phyloP scores from a whole-genome alignment of 768 basidiomycete genomes.

The Chalciporus chontae region DNA sequence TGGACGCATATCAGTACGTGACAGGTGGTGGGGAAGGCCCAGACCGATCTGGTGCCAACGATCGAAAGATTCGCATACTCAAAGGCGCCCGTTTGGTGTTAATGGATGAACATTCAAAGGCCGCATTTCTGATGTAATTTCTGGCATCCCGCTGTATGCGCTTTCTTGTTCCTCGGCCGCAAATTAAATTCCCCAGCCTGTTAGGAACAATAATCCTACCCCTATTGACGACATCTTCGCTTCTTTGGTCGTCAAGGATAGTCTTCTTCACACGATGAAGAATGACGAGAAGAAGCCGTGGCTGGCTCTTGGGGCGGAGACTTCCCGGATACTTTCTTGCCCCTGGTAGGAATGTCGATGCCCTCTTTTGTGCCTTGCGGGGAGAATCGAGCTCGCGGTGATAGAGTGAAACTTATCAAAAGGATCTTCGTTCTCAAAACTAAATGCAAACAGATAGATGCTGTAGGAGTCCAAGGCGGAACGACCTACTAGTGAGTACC shows the following conservation, averaged over 20 bases:
- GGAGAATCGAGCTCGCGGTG: slow-evolving; percentile 9
- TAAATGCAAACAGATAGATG: not conserved
- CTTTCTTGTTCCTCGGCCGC: slow-evolving; percentile 7
- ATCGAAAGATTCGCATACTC: slow-evolving; percentile 43
- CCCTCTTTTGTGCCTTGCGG: slow-evolving; percentile 1
- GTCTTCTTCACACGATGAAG: slow-evolving; percentile 14
- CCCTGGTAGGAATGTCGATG: slow-evolving; percentile 3
- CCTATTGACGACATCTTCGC: slow-evolving; percentile 9
- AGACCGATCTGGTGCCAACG: slow-evolving; percentile 25
- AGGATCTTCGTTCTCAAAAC: not conserved
- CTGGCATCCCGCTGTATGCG: slow-evolving; percentile 14
- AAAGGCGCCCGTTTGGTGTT: slow-evolving; percentile 47
- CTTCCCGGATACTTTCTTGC: slow-evolving; percentile 10
- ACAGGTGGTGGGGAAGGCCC: slow-evolving; percentile 6
- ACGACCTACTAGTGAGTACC: slow-evolving; percentile 14
- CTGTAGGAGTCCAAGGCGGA: not conserved
- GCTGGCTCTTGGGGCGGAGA: slow-evolving; percentile 3
- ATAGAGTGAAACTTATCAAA: slow-evolving; percentile 6
- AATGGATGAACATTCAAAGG: slow-evolving; percentile 44
- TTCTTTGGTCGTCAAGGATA: slow-evolving; percentile 7
- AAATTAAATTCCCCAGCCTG: slow-evolving; percentile 15
- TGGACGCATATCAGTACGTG: slow-evolving; percentile 49
- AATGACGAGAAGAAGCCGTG: slow-evolving; percentile 11
- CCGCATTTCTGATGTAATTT: slow-evolving; percentile 39
- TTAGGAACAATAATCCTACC: slow-evolving; percentile 17